phyloP scores from a whole-genome alignment of 805 yeast genomes.

The Lachancea cidri region DNA sequence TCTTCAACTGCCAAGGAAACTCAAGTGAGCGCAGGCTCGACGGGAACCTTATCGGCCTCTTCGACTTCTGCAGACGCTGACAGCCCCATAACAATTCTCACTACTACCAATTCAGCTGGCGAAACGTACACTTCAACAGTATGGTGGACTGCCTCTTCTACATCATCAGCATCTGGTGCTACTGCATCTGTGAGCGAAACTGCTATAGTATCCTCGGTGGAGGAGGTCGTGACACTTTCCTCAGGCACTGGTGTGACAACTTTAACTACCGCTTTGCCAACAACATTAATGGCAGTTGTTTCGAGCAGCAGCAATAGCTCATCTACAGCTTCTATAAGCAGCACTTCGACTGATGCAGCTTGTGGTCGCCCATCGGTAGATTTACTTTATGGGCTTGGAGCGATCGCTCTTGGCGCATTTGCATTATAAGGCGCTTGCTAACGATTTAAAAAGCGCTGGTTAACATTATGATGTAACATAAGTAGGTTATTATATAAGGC shows the following conservation, averaged over 20 bases:
- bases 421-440: conserved; percentile 1
- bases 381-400: conserved; percentile 13
- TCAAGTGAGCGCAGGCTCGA: background rate
- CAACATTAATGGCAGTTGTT: background rate
- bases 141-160: conserved; percentile 34
- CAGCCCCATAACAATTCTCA: conserved; percentile 19
- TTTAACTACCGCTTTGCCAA: background rate
- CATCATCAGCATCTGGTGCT: conserved; percentile 14
- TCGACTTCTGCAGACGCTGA: conserved; percentile 5
- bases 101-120: conserved; percentile 21
- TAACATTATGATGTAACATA: background rate
- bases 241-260: conserved; percentile 4
- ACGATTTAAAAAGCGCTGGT: no score
- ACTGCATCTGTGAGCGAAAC: conserved; percentile 3
- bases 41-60: background rate
- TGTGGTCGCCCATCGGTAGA: conserved; percentile 6
- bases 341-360: conserved; percentile 17
- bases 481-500: no score
- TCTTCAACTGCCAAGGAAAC: background rate
- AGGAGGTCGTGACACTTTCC: conserved; percentile 1
- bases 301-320: conserved; percentile 1
- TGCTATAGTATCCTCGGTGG: conserved; percentile 2
- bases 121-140: conserved; percentile 22
- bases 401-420: conserved; percentile 16
- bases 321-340: conserved; percentile 11